phyloP scores from a whole-genome alignment of 495 filamentous ascomycete genomes.

The Sabuloglossum arenarium region DNA sequence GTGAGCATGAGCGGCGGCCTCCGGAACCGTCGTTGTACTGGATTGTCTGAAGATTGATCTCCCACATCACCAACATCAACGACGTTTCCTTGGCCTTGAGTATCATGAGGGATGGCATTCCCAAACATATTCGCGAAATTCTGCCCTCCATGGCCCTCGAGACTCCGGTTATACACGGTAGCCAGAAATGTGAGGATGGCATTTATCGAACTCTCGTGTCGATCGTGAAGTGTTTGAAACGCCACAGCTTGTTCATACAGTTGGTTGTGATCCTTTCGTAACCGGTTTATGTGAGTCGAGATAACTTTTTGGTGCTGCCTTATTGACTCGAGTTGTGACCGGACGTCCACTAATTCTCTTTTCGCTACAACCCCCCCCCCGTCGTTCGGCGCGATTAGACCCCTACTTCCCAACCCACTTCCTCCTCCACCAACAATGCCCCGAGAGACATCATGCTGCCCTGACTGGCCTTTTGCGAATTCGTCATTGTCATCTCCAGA shows the following conservation, averaged over 20 bases:
- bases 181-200: constrained; percentile 93
- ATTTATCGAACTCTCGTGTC: constrained; percentile 95
- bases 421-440: neutral
- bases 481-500: constrained; percentile 5
- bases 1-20: constrained; percentile 30
- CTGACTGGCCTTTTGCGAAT: neutral
- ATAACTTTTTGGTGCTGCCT: constrained; percentile 74
- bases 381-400: neutral
- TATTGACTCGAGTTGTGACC: constrained; percentile 57
- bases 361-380: constrained; percentile 30
- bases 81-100: constrained; percentile 41
- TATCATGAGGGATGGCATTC: constrained; percentile 38
- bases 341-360: constrained; percentile 56
- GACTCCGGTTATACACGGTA: constrained; percentile 75
- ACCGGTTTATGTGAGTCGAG: constrained; percentile 49
- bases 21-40: constrained; percentile 22
- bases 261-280: constrained; percentile 69
- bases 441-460: neutral
- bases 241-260: constrained; percentile 75
- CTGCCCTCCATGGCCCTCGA: constrained; percentile 37
- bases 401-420: neutral
- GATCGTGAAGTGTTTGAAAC: constrained; percentile 79
- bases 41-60: neutral
- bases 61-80: constrained; percentile 51
- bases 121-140: constrained; percentile 53